A percentile compares a stretch with the other conserved stretches of the same genome.
Conservation (phyloP, 768 basidiomycete genomes). For the Tylopilus felleus region DNA sequence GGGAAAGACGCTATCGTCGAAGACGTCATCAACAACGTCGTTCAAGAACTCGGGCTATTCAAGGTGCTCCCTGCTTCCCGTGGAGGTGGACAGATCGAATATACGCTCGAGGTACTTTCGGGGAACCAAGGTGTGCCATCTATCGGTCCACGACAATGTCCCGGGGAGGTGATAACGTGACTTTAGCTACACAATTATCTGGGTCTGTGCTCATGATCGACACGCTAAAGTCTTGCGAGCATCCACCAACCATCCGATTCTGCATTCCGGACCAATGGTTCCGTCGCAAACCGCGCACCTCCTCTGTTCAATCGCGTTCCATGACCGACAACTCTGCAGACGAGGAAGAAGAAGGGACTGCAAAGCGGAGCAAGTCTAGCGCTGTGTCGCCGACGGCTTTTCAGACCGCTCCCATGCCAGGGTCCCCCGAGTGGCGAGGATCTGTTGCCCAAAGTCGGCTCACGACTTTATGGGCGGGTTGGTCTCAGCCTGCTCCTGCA, state of each 20-base stretch:
- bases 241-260: conserved; percentile 43
- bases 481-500: conserved; percentile 50
- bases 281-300: conserved; percentile 56
- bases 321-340: conserved; percentile 46
- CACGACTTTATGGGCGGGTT: conserved; percentile 64
- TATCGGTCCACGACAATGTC: background rate
- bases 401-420: conserved; percentile 18
- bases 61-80: conserved; percentile 65
- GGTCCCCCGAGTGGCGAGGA: conserved; percentile 48
- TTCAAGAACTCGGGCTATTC: conserved; percentile 67
- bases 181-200: conserved; percentile 13
- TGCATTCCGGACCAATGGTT: conserved; percentile 82
- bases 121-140: conserved; percentile 47
- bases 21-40: conserved; percentile 49
- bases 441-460: conserved; percentile 57
- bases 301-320: conserved; percentile 47
- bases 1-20: conserved; percentile 52
- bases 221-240: conserved; percentile 8
- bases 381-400: conserved; percentile 23
- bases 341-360: conserved; percentile 57
- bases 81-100: conserved; percentile 59
- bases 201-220: conserved; percentile 15
- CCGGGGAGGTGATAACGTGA: too few relatives aligned
- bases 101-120: conserved; percentile 64
- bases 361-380: conserved; percentile 43